Conservation (phyloP, 73 alveolate genomes). For the Paramecium bursaria region DNA sequence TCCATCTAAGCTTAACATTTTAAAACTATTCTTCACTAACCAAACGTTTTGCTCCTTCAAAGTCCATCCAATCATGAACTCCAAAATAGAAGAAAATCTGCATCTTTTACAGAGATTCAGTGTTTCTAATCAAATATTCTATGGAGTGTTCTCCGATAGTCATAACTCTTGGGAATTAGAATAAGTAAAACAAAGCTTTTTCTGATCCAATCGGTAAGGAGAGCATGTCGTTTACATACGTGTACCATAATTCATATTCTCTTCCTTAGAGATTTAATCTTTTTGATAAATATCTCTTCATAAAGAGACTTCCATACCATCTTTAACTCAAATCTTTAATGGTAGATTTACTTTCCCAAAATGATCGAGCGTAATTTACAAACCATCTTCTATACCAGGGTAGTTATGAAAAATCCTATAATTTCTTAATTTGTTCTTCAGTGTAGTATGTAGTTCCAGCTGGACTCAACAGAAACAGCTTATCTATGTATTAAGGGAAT, state of each 20-base stretch:
- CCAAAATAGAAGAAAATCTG: conserved; percentile 41
- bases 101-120: not conserved
- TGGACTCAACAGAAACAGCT: conserved; percentile 48
- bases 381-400: conserved; percentile 14
- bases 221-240: conserved; percentile 34
- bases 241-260: conserved; percentile 55
- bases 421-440: conserved; percentile 13
- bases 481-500: not conserved
- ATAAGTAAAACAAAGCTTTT: conserved; percentile 36
- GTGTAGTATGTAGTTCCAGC: conserved; percentile 48
- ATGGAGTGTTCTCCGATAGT: conserved; percentile 12
- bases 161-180: conserved; percentile 41
- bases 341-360: conserved; percentile 23
- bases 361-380: conserved; percentile 3
- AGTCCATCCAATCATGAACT: conserved; percentile 40
- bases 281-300: conserved; percentile 28
- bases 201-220: conserved; percentile 53
- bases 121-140: conserved; percentile 14
- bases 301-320: conserved; percentile 44
- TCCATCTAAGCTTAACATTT: not conserved
- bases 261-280: conserved; percentile 24
- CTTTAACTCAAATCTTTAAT: not conserved
- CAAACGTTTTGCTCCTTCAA: conserved; percentile 7
- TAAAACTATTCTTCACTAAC: not conserved
- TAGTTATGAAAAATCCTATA: conserved; percentile 1